Conservation (phyloP, 139 green algal genomes). For the Astrephomene gubernaculifera region DNA sequence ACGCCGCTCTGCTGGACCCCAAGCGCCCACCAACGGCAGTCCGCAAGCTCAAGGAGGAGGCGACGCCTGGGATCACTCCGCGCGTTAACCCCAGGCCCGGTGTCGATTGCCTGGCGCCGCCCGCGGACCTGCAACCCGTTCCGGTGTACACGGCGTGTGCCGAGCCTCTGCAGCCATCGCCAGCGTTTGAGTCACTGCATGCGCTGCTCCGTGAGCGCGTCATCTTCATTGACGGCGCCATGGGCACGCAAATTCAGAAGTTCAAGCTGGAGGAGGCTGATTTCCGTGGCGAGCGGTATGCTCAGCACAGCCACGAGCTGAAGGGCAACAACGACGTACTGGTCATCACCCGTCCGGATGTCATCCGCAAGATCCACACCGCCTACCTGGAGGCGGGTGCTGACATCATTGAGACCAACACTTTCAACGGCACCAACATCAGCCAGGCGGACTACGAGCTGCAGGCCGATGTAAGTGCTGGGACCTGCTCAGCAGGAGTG, state of each 20-base stretch:
- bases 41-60: constrained; percentile 43
- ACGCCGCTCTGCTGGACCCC: constrained; percentile 55
- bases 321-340: constrained; percentile 99
- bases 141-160: constrained; percentile 60
- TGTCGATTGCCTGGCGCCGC: constrained; percentile 58
- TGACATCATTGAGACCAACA: constrained; percentile 99
- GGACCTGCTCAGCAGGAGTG: background rate
- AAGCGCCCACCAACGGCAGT: constrained; percentile 46
- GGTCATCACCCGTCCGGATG: constrained; percentile 93
- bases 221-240: constrained; percentile 95
- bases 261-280: constrained; percentile 93
- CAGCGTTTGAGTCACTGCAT: constrained; percentile 62
- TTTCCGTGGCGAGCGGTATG: constrained; percentile 83
- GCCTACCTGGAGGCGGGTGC: constrained; percentile 91
- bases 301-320: constrained; percentile 87
- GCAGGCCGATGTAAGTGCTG: constrained; percentile 61
- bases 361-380: constrained; percentile 94
- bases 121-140: constrained; percentile 62
- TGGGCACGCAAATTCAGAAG: constrained; percentile 93
- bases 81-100: constrained; percentile 66
- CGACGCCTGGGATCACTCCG: constrained; percentile 47
- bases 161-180: background rate
- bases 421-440: constrained; percentile 96
- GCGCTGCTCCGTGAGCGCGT: constrained; percentile 90
- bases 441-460: constrained; percentile 95